Evolutionary conservation across 352 stramenopile species (phyloP).

Genomic region (Phytophthora brassicae): DNA sequence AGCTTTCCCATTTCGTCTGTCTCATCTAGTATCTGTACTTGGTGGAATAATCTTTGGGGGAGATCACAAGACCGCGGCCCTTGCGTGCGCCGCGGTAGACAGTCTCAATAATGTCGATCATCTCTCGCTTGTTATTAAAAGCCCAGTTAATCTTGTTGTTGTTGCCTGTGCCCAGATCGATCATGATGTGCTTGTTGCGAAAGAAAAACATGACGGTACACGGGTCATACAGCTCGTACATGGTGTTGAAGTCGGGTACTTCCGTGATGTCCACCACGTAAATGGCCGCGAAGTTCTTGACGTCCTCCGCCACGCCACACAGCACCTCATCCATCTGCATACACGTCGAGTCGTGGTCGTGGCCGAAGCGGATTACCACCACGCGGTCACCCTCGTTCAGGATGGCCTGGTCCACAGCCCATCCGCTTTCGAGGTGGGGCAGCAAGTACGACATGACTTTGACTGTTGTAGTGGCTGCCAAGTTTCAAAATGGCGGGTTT

Average conservation of each 20-base stretch:
- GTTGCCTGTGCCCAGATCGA: conserved; percentile 99
- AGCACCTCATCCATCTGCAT: conserved; percentile 99
- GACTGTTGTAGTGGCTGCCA: conserved; percentile 1
- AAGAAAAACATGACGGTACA: conserved; percentile 99
- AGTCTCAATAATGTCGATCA: conserved; percentile 99
- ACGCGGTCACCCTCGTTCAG: conserved; percentile 97
- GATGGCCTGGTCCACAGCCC: conserved; percentile 99
- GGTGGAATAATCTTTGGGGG: conserved; percentile 99
- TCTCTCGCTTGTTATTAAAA: conserved; percentile 97
- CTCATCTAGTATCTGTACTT: conserved; percentile 96
- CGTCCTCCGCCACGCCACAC: conserved; percentile 95
- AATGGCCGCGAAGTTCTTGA: conserved; percentile 99
- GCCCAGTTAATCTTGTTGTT: conserved; percentile 99
- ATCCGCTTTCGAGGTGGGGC: conserved; percentile 96
- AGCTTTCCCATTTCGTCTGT: not conserved
- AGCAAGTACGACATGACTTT: conserved; percentile 97
- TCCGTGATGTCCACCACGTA: conserved; percentile 95
- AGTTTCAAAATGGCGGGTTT: not conserved
- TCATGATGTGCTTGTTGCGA: conserved; percentile 99
- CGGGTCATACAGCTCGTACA: conserved; percentile 99
- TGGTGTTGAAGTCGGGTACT: conserved; percentile 99
- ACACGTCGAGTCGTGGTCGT: conserved; percentile 97
- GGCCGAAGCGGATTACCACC: conserved; percentile 98
- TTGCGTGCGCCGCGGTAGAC: conserved; percentile 98
- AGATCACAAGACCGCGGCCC: conserved; percentile 97